Conservation (phyloP, 768 basidiomycete species). For the Lentinula boryana region DNA sequence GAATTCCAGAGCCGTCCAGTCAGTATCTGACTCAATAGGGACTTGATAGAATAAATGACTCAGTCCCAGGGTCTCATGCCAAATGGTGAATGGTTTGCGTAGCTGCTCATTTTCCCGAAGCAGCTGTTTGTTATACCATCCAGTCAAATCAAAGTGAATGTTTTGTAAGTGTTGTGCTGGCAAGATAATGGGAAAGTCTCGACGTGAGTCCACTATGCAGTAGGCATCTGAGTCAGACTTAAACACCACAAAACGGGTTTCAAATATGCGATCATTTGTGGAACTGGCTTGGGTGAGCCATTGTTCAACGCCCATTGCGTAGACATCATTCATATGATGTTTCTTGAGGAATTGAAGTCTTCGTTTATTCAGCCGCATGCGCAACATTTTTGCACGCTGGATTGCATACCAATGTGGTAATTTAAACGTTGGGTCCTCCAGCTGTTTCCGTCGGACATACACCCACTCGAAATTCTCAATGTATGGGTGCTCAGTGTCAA, state of each 20-base stretch:
- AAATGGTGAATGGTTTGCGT: background rate
- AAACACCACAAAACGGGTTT: background rate
- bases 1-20: too few species aligned
- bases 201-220: background rate
- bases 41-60: background rate
- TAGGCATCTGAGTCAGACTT: background rate
- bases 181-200: too few species aligned
- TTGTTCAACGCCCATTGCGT: background rate
- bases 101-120: background rate
- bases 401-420: conserved; percentile 3
- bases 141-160: background rate
- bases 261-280: too few species aligned
- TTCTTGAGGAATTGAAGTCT: background rate
- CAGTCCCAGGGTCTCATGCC: too few species aligned
- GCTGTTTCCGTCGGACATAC: background rate
- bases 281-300: too few species aligned
- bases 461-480: background rate
- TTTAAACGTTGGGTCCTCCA: conserved; percentile 2
- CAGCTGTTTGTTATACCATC: conserved; percentile 5
- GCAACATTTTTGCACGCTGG: conserved; percentile 1
- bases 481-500: background rate
- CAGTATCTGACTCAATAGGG: background rate
- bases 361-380: too few species aligned
- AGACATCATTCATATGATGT: conserved; percentile 1
- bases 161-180: background rate